A percentile compares a stretch with the other conserved stretches of the same genome.
phyloP scores from a whole-genome alignment of 768 basidiomycete genomes.

The Amylocystis lapponica region DNA sequence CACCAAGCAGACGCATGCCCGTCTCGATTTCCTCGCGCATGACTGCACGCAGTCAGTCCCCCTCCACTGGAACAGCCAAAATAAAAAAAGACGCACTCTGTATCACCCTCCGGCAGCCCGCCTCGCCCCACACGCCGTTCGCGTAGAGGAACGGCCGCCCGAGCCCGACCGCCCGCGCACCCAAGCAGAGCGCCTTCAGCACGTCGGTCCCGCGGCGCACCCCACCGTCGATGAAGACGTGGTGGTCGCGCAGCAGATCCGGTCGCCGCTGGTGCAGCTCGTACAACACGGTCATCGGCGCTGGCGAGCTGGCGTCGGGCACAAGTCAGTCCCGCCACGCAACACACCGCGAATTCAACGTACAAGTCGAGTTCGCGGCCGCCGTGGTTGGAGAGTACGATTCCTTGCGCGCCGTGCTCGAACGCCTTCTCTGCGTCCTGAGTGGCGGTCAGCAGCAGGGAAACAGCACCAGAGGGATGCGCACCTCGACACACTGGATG shows the following conservation, averaged over 20 bases:
- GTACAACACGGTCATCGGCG: slow-evolving; percentile 38
- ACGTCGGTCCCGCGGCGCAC: slow-evolving; percentile 42
- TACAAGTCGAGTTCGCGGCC: slow-evolving; percentile 41
- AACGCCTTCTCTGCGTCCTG: slow-evolving; percentile 42
- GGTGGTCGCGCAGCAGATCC: slow-evolving; percentile 30
- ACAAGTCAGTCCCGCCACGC: not conserved
- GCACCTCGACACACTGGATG: slow-evolving; percentile 40
- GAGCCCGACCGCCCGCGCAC: slow-evolving; percentile 40
- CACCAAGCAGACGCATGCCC: slow-evolving; percentile 36
- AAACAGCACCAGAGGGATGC: slow-evolving; percentile 1
- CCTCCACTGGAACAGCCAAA: not conserved
- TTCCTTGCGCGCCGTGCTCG: slow-evolving; percentile 36
- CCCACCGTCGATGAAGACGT: slow-evolving; percentile 43
- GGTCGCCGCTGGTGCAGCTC: slow-evolving; percentile 38
- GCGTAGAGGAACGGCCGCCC: slow-evolving; percentile 41
- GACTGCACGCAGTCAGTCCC: slow-evolving; percentile 19
- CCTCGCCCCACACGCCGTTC: slow-evolving; percentile 31
- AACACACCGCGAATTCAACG: too few species aligned
- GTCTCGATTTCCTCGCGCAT: slow-evolving; percentile 35
- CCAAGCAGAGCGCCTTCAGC: slow-evolving; percentile 44
- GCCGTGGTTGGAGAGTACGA: slow-evolving; percentile 47
- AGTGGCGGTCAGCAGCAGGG: not conserved
- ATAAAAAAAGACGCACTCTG: slow-evolving; percentile 16
- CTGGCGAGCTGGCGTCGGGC: slow-evolving; percentile 27
- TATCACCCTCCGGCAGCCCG: slow-evolving; percentile 20